phyloP scores from a whole-genome alignment of 75 land plant genomes.

The Selaginella moellendorffii region DNA sequence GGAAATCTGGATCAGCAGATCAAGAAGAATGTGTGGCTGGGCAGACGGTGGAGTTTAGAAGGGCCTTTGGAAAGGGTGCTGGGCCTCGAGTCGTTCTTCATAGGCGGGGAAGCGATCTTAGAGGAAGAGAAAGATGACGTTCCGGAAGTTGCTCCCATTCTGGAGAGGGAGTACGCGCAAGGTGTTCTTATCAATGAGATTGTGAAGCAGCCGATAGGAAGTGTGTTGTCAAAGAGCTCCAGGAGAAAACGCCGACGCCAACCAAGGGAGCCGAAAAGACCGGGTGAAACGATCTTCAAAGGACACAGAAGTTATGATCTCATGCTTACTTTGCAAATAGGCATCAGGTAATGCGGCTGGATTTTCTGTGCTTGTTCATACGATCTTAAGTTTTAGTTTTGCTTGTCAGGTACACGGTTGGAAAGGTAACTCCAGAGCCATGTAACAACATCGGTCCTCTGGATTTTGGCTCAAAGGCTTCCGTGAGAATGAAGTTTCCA shows the following conservation, averaged over 20 bases:
- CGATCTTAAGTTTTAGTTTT: neutral
- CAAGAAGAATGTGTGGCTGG: constrained; percentile 19
- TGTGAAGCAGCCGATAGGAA: constrained; percentile 1
- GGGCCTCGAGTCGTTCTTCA: constrained; percentile 4
- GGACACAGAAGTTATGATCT: constrained; percentile 49
- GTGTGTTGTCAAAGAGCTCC: constrained; percentile 8
- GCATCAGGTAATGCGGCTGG: constrained; percentile 39
- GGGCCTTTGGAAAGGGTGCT: constrained; percentile 11
- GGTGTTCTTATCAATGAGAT: constrained; percentile 48
- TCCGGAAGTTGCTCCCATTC: constrained; percentile 15
- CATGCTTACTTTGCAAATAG: constrained; percentile 65
- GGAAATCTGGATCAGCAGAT: constrained; percentile 7
- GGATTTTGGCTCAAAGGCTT: constrained; percentile 70
- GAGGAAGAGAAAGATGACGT: constrained; percentile 21
- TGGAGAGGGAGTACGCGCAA: constrained; percentile 62
- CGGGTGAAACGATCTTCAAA: constrained; percentile 32
- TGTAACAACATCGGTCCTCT: constrained; percentile 30
- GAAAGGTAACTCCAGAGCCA: constrained; percentile 33
- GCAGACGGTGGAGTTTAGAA: constrained; percentile 13
- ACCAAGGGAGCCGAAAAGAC: constrained; percentile 19
- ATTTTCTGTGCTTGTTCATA: neutral
- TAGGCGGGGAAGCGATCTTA: constrained; percentile 5
- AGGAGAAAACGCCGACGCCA: constrained; percentile 13
- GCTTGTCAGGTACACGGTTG: constrained; percentile 52
- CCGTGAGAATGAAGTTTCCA: constrained; percentile 66